Conservation (phyloP, 139 green algal species). For the Yamagishiella unicocca region DNA sequence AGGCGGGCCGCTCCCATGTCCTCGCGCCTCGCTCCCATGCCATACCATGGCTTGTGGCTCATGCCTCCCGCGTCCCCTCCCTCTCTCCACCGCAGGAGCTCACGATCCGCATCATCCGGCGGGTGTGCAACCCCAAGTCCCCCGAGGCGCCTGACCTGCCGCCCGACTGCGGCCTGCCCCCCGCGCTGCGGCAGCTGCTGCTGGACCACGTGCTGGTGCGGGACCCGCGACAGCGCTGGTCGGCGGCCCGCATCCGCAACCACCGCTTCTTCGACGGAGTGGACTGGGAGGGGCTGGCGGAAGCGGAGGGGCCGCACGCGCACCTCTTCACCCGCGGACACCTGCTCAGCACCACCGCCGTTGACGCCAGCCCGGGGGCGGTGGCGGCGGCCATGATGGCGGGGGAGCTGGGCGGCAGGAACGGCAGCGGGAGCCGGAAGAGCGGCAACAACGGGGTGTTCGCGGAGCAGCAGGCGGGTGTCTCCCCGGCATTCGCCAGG, state of each 20-base stretch:
- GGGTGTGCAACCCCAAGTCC: neutral
- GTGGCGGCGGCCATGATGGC: neutral
- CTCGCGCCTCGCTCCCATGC: neutral
- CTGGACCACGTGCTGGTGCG: slow-evolving; percentile 18
- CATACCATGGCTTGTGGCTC: neutral
- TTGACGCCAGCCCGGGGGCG: neutral
- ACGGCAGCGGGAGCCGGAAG: neutral
- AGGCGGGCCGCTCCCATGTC: too few species aligned
- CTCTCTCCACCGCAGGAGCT: slow-evolving; percentile 23
- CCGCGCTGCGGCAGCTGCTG: slow-evolving; percentile 30
- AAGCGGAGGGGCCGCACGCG: slow-evolving; percentile 19
- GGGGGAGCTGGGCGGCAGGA: neutral
- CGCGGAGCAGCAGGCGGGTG: too few species aligned
- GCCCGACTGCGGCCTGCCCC: slow-evolving; percentile 29
- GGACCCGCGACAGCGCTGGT: neutral
- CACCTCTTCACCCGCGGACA: slow-evolving; percentile 29
- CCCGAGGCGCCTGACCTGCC: slow-evolving; percentile 32
- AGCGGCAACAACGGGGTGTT: too few species aligned
- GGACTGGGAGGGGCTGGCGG: neutral
- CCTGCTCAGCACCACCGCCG: neutral
- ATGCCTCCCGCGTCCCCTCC: neutral
- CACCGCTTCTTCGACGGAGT: slow-evolving; percentile 41
- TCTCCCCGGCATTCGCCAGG: neutral
- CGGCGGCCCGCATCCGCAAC: neutral
- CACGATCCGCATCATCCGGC: slow-evolving; percentile 13